These are phyloP conservation scores for Suillus plorans DNA, from an alignment of 768 basidiomycete species.

Conservation along the genomic window DNA sequence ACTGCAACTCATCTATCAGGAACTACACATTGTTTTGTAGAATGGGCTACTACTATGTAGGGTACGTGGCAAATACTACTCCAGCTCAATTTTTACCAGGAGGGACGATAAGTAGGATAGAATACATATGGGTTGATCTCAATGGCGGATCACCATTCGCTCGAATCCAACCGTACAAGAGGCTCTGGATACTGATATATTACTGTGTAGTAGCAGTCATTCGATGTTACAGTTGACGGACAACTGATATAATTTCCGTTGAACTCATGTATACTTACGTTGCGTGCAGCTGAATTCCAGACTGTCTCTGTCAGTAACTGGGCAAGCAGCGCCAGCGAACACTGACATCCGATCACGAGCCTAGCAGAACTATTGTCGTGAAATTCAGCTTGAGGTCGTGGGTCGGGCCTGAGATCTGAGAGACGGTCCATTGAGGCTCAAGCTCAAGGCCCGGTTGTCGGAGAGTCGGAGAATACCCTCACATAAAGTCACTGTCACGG, in stretches of 20 bases:
- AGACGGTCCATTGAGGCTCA: too few relatives aligned
- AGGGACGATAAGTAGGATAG: background rate
- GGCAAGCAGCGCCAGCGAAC: too few relatives aligned
- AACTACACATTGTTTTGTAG: background rate
- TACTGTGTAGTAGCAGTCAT: background rate
- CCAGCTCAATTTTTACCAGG: background rate
- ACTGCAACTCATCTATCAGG: background rate
- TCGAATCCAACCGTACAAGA: background rate
- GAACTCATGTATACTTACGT: background rate
- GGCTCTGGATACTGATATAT: background rate
- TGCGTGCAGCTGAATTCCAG: background rate
- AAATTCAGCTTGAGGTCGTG: too few relatives aligned
- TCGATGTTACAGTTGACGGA: background rate
- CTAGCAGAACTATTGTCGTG: too few relatives aligned
- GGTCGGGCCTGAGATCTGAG: too few relatives aligned
- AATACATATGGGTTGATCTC: background rate
- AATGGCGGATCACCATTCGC: background rate
- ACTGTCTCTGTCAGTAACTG: too few relatives aligned
- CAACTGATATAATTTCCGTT: background rate
- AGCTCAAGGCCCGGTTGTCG: too few relatives aligned
- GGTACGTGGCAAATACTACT: background rate
- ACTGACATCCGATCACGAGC: too few relatives aligned
- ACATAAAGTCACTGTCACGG: too few relatives aligned
- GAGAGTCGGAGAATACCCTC: too few relatives aligned
- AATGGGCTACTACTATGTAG: background rate